A percentile compares a stretch with the other conserved stretches of the same genome.
Conservation (phyloP, 176 grass and related monocot species). For the Raddia guianensis region DNA sequence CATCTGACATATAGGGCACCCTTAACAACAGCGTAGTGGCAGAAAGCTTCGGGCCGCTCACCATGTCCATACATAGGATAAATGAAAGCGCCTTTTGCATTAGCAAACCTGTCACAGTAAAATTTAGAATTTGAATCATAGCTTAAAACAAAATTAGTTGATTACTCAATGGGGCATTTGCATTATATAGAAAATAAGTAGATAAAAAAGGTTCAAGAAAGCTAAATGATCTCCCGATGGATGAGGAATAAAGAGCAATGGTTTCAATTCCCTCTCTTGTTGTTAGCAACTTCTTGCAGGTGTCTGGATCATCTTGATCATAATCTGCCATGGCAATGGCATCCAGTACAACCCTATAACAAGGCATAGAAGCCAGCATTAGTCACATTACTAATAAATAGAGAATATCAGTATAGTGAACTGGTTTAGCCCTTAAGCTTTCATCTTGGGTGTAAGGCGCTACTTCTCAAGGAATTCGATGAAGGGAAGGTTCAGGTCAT, state of each 20-base stretch:
- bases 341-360: constrained; percentile 82
- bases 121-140: constrained; percentile 4
- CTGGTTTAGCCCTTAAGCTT: constrained; percentile 58
- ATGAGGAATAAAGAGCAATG: constrained; percentile 78
- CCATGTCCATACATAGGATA: constrained; percentile 40
- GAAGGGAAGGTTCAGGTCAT: constrained; percentile 75
- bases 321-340: constrained; percentile 83
- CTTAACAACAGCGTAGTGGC: no score
- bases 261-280: constrained; percentile 74
- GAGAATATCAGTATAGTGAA: constrained; percentile 9
- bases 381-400: constrained; percentile 43
- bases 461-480: constrained; percentile 74
- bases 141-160: background rate
- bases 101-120: constrained; percentile 69
- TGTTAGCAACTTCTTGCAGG: constrained; percentile 54
- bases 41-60: no score
- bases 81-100: constrained; percentile 87
- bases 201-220: constrained; percentile 28
- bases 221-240: constrained; percentile 68
- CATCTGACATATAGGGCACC: no score
- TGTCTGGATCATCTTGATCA: constrained; percentile 65
- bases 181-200: constrained; percentile 18
- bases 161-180: constrained; percentile 19
- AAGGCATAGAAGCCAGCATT: background rate
- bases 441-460: constrained; percentile 77